Percentiles rank a stretch among this genome's conserved stretches.
phyloP scores from a whole-genome alignment of 2,329 filamentous ascomycete species.

The Penicillium brasilianum region DNA sequence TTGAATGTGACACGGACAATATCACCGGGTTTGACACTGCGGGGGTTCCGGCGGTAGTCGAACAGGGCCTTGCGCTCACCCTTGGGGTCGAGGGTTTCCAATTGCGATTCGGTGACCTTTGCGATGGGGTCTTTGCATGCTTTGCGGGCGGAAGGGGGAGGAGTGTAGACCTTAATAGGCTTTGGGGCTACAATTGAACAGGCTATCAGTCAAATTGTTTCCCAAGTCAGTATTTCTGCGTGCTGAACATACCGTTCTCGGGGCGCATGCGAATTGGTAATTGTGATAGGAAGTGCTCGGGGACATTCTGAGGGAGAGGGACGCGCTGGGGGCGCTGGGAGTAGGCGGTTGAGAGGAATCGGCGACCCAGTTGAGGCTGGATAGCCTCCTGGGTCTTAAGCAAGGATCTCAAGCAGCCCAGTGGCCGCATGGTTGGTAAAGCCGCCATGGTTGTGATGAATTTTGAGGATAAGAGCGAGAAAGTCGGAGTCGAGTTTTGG shows the following conservation, averaged over 20 bases:
- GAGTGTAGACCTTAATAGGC: constrained; percentile 60
- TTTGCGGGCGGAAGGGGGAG: constrained; percentile 42
- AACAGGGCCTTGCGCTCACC: constrained; percentile 84
- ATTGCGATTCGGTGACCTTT: constrained; percentile 69
- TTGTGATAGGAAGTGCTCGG: constrained; percentile 50
- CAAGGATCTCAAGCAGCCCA: constrained; percentile 71
- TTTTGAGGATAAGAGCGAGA: constrained; percentile 24
- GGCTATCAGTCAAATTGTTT: constrained; percentile 7
- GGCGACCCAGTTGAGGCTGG: constrained; percentile 52
- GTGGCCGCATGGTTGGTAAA: constrained; percentile 65
- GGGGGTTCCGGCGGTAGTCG: constrained; percentile 70
- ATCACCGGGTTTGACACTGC: constrained; percentile 83
- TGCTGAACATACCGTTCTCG: constrained; percentile 39
- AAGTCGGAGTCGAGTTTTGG: constrained; percentile 35
- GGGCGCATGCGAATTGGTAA: constrained; percentile 47
- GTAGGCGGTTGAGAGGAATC: constrained; percentile 59
- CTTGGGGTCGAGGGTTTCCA: constrained; percentile 78
- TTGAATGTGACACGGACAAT: constrained; percentile 87
- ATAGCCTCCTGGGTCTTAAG: constrained; percentile 60
- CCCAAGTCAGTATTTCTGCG: no score
- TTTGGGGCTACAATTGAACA: constrained; percentile 44
- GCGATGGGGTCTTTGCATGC: constrained; percentile 67
- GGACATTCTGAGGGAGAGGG: constrained; percentile 49
- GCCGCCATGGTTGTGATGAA: constrained; percentile 63
- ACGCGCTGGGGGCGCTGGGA: constrained; percentile 48